Conservation (phyloP, 306 rosid genomes). For the Prunus salicina region DNA sequence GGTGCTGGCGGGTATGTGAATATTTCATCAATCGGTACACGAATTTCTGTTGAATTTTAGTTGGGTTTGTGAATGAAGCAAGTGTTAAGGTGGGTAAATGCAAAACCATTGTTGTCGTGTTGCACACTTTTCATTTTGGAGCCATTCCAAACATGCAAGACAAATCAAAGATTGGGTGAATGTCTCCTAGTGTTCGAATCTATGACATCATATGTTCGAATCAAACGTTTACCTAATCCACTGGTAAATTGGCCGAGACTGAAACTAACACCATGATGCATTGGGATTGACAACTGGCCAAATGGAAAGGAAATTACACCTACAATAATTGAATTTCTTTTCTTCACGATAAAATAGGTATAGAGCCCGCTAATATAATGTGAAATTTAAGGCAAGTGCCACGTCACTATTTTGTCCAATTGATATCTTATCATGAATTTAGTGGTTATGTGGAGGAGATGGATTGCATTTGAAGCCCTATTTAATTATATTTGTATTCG, state of each 20-base stretch:
- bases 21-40: neutral
- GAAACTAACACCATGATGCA: neutral
- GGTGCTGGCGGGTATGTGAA: conserved; percentile 2
- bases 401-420: too few species aligned
- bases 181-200: neutral
- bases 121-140: neutral
- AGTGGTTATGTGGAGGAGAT: too few species aligned
- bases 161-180: neutral
- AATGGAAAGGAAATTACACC: too few species aligned
- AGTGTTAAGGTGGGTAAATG: neutral
- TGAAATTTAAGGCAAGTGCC: too few species aligned
- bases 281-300: neutral
- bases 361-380: too few species aligned
- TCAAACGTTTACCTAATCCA: neutral
- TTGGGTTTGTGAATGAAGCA: neutral
- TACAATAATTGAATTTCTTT: neutral
- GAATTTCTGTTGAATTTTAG: neutral
- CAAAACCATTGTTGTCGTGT: neutral
- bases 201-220: neutral
- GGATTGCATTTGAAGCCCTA: too few species aligned
- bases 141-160: neutral
- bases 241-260: neutral
- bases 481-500: too few species aligned
- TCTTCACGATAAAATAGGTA: neutral
- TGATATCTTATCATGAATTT: too few species aligned